Evolutionary conservation across 129 eudicot species (phyloP), one percentile per base, ranked within the genome.

Genomic region (Flaveria linearis): DNA sequence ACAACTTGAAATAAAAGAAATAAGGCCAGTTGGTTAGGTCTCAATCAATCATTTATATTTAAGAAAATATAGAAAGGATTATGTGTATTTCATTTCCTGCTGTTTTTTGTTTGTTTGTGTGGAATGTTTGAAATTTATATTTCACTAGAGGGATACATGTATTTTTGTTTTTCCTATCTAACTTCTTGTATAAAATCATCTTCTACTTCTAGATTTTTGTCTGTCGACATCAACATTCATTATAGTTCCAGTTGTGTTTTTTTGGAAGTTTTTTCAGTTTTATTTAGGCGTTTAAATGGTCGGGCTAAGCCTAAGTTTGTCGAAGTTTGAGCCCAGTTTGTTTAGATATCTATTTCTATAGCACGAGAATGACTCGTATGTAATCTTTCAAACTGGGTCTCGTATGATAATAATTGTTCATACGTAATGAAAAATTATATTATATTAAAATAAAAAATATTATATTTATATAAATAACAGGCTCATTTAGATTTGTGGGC

Each of bases 1-100:
- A 9, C 23, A 20, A 66, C 46, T 22, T 39, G 11, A 22, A 20
- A 52, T 25, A 76, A 52, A 18, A 50, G 22, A 76, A 67, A 67
- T 15, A n/a, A 50, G 9, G 12, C 62, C 30, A 58, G 49, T 58
- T 57, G 50, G 41, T 43, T 46, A 57, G 69, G 82, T 78, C 81
- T 68, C 61, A 56, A 78, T 78, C 81, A 57, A 55, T 69, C 75
- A 53, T 12, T 26, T 41, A 20, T 77, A 36, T 76, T 26, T 7
- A 62, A 23, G 36, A 16, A 45, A 71, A 13, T 39, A 18, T 46
- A 45, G 1, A 15, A 68, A 55, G 0, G 41, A 69, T 39, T 53
- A 25, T 28, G 7, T 55, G 15, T 43, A 5, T 56, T 45, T 25
- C 20, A 36, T 42, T 66, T 45, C 46, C 18, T 26, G 57, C 52